Percentiles rank a stretch among this genome's conserved stretches.
Evolutionary conservation across 257 asterid species (phyloP).

Genomic region (Penstemon davidsonii): DNA sequence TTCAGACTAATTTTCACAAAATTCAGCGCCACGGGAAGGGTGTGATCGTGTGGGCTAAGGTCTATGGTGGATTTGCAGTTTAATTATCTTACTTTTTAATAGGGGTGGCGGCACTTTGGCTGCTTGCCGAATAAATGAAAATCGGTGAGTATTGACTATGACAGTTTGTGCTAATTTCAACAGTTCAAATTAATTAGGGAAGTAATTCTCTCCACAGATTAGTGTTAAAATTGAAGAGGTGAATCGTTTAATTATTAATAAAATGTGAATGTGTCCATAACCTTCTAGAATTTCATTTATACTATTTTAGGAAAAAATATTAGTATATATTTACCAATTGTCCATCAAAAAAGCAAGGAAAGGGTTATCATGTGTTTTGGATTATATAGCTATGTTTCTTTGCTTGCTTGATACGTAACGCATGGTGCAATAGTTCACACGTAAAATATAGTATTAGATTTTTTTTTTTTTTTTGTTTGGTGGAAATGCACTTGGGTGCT

Average conservation of each 20-base stretch:
- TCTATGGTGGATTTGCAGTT: constrained; percentile 27
- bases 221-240: too few relatives aligned
- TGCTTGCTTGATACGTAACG: constrained; percentile 29
- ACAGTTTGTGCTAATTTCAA: not conserved
- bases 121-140: not conserved
- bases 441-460: too few relatives aligned
- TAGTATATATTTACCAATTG: not conserved
- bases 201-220: too few relatives aligned
- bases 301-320: not conserved
- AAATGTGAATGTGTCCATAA: too few relatives aligned
- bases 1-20: too few relatives aligned
- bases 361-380: not conserved
- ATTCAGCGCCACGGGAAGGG: constrained; percentile 46
- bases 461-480: too few relatives aligned
- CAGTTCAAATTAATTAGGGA: not conserved
- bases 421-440: constrained; percentile 21
- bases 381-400: not conserved
- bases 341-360: too few relatives aligned
- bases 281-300: too few relatives aligned
- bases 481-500: too few relatives aligned
- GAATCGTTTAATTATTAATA: too few relatives aligned
- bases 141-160: not conserved
- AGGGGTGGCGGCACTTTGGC: constrained; percentile 16
- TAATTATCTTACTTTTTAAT: constrained; percentile 1
- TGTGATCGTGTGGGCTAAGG: constrained; percentile 42